These are phyloP conservation scores for Aureobasidium zeae DNA, from an alignment of 2,329 filamentous ascomycete genomes.

Conservation along the genomic window DNA sequence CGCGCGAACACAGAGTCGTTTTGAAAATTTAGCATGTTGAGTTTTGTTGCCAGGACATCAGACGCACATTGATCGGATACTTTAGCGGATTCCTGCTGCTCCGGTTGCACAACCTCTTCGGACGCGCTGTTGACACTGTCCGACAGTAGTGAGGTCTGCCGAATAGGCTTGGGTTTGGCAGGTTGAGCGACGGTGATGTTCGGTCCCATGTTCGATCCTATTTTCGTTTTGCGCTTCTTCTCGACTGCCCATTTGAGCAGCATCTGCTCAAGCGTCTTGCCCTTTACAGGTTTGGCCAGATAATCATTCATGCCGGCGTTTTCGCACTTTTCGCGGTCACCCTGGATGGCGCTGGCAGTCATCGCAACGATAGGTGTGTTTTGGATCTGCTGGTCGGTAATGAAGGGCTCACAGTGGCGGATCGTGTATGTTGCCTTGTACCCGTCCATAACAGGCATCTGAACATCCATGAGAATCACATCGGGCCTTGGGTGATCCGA, in stretches of 20 bases:
- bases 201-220: not conserved
- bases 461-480: slow-evolving; percentile 51
- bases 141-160: not conserved
- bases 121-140: not conserved
- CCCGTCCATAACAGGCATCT: slow-evolving; percentile 58
- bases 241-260: slow-evolving; percentile 57
- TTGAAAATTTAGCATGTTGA: slow-evolving; percentile 29
- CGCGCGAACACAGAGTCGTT: slow-evolving; percentile 32
- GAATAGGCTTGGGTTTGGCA: not conserved
- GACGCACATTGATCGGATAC: not conserved
- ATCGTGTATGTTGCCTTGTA: slow-evolving; percentile 68
- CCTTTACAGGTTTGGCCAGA: slow-evolving; percentile 63
- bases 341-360: slow-evolving; percentile 70
- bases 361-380: slow-evolving; percentile 70
- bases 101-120: not conserved
- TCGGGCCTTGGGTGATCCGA: slow-evolving; percentile 49
- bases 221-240: slow-evolving; percentile 28
- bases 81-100: not conserved
- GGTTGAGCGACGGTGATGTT: not conserved
- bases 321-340: slow-evolving; percentile 64
- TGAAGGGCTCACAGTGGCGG: slow-evolving; percentile 58
- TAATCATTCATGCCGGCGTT: slow-evolving; percentile 68
- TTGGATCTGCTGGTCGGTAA: slow-evolving; percentile 42
- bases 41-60: slow-evolving; percentile 19
- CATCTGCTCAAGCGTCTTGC: slow-evolving; percentile 59